phyloP scores from a whole-genome alignment of 805 yeast genomes.

The Myxozyma melibiosi region DNA sequence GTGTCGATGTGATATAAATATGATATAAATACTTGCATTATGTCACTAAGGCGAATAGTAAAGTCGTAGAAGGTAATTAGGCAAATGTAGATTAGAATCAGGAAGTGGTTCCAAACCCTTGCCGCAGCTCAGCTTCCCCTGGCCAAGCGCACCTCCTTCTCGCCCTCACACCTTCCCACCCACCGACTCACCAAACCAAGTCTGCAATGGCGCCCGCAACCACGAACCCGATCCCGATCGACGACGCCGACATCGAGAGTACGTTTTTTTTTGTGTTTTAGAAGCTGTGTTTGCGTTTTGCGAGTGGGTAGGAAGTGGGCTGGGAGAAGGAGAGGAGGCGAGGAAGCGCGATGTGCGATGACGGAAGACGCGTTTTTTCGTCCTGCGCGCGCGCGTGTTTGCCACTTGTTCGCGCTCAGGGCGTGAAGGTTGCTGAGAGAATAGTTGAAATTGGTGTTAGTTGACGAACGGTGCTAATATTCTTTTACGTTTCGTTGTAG shows the following conservation, averaged over 20 bases:
- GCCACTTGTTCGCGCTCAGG: no score
- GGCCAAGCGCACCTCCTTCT: no score
- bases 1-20: background rate
- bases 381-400: no score
- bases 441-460: no score
- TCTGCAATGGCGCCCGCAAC: constrained; percentile 29
- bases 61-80: no score
- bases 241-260: constrained; percentile 27
- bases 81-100: background rate
- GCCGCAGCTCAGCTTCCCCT: no score
- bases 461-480: no score
- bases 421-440: constrained; percentile 1
- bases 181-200: background rate
- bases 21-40: no score
- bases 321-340: background rate
- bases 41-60: background rate
- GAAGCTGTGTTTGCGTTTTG: background rate
- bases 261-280: constrained; percentile 3
- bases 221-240: constrained; percentile 11
- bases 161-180: no score
- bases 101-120: background rate
- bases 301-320: background rate
- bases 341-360: no score
- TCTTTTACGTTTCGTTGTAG: background rate
- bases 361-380: no score